Evolutionary conservation across 257 asterid genomes (phyloP), one percentile per base, ranked within the genome.

Genomic region (Solanum pimpinellifolium): DNA sequence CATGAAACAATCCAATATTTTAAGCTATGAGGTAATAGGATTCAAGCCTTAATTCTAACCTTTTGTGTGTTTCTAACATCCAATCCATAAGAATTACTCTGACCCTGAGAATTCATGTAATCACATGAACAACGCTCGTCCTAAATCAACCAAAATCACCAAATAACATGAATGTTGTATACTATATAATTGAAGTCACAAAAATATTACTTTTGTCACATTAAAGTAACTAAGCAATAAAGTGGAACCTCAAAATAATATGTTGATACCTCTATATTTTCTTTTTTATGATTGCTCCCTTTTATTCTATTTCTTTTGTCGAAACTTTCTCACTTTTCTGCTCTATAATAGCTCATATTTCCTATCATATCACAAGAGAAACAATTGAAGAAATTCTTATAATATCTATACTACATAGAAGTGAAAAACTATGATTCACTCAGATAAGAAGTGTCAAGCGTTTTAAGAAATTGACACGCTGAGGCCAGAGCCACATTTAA

Each of bases 321-420:
- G 94, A 89, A 92, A 96, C 92, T 92, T 95, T 91, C 92, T 95
- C 92, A 88, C 94, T 83, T 85, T 95, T 89, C 92, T 97, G 93
- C 92, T 94, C 91, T 94, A 94, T 91, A 93, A 86, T 87, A 92
- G 86, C 87, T 89, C 90, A 23, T 93, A 93, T 93, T 89, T 94
- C 92, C 99, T 97, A 83, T 35, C 83, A 41, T n/a, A 76, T 41
- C 59, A 76, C 83, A 23, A 41, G 35, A 76, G 83, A 76, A 76
- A 76, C 6, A 76, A 41, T 76, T 76, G 44, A 23, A 75, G 56
- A 33, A 41, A 23, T 41, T 76, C 35, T 13, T 33, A 72, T 31
- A 76, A 76, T 41, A 41, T 7, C 59, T 76, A n/a, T 29, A 76
- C 83, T 33, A 39, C 35, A 42, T 23, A 12, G 33, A 42, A 39